Percentiles rank a stretch among this genome's conserved stretches.
phyloP scores from a whole-genome alignment of 2,329 filamentous ascomycete genomes.

The Colletotrichum chlorophyti region DNA sequence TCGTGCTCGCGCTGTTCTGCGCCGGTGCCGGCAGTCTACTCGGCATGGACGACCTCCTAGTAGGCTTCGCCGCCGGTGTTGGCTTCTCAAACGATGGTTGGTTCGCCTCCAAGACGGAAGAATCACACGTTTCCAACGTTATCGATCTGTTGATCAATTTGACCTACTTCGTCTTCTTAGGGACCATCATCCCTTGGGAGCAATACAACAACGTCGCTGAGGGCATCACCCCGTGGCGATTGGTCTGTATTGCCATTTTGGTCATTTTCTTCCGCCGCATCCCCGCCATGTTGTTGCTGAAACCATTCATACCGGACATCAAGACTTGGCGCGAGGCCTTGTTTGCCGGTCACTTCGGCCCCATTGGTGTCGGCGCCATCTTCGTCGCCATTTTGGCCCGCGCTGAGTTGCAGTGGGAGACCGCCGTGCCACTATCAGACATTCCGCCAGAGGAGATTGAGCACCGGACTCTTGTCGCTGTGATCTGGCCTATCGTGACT shows the following conservation, averaged over 20 bases:
- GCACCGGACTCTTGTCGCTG: constrained; percentile 74
- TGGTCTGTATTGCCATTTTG: constrained; percentile 92
- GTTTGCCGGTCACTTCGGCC: constrained; percentile 96
- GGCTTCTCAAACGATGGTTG: constrained; percentile 99
- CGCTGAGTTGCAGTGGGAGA: constrained; percentile 83
- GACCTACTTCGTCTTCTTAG: constrained; percentile 97
- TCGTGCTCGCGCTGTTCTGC: constrained; percentile 93
- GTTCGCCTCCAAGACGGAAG: constrained; percentile 98
- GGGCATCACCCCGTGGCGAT: constrained; percentile 83
- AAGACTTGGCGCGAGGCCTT: constrained; percentile 98
- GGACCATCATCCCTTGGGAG: constrained; percentile 95
- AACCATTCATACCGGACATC: constrained; percentile 93
- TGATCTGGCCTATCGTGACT: constrained; percentile 95
- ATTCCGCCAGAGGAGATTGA: constrained; percentile 62
- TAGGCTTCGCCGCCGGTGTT: constrained; percentile 95
- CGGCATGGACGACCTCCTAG: constrained; percentile 90
- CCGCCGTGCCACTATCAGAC: constrained; percentile 74
- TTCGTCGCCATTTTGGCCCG: constrained; percentile 93
- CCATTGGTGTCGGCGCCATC: constrained; percentile 95
- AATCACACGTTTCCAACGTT: constrained; percentile 98
- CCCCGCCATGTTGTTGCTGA: constrained; percentile 89
- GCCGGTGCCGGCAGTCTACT: constrained; percentile 91
- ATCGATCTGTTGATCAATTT: constrained; percentile 97
- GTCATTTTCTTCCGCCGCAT: constrained; percentile 96
- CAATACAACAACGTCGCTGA: constrained; percentile 80